Base-by-base conservation (phyloP, 768 basidiomycete genomes). In the Boletus barrowsii region DNA sequence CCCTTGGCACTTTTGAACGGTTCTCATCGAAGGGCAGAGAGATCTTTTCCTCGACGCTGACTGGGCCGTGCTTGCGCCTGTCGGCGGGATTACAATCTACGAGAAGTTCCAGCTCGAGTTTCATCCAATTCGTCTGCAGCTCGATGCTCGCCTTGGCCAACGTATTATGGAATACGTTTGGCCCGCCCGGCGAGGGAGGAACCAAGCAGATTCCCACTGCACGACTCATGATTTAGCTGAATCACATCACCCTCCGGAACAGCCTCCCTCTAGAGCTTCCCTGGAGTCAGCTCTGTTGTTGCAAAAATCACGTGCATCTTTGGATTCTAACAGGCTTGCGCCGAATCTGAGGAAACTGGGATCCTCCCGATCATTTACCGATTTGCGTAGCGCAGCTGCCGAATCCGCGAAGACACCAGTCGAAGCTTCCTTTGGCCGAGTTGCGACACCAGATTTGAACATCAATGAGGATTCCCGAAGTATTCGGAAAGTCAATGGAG, bases 21-120 rank as follows among this genome's bases (percentile, higher is more conserved):
- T 42, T 53, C 37, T 61, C 42, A 64, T 14, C 33, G 32, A 43
- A 49, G 17, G 53, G 60, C 58, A 91, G 87, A 77, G 78, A 54
- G 83, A 86, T 15, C 69, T 92, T 22, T 94, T 96, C 68, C 76
- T 87, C 18, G 74, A 84, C 1, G 87, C 86, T 3, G 82, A 84
- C 51, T 96, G 93, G 94, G 83, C 79, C 4, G 80, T 90, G 24
- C 75, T 93, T n/a, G 82, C 93, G 1, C 90, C 93, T 15, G 93
- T 98, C 22, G 95, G 93, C 18, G 95, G 95, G 13, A 97, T 98
- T 59, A 83, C 87, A 2, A 90, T 97, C 58, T 87, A 93, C 68
- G 86, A 93, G 67, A 76, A 79, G 29, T 90, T 97, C 61, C 83
- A 89, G 58, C 73, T 96, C 35, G 80, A 83, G 26, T 75, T 97